A percentile compares a stretch with the other conserved stretches of the same genome.
phyloP scores from a whole-genome alignment of 2,329 filamentous ascomycete genomes.

The Phialophora tarda region DNA sequence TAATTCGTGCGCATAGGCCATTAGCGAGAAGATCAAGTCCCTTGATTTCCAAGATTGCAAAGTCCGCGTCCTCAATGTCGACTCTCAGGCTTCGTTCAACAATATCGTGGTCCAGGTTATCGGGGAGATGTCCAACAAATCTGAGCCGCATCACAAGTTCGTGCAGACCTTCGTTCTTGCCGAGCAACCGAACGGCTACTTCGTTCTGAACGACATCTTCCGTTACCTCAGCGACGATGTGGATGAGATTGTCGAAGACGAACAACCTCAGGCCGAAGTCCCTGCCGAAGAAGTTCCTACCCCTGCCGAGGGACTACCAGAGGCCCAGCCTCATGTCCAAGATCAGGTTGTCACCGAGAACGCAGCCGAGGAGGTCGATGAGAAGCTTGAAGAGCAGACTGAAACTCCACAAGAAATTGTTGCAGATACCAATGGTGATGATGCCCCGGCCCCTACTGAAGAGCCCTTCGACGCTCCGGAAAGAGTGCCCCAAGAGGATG shows the following conservation, averaged over 20 bases:
- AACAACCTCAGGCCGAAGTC: constrained; percentile 42
- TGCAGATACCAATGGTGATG: constrained; percentile 52
- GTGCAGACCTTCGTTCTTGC: constrained; percentile 97
- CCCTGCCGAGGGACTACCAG: constrained; percentile 50
- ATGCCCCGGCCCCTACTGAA: constrained; percentile 48
- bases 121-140: constrained; percentile 95
- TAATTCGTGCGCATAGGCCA: constrained; percentile 63
- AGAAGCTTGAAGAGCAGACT: constrained; percentile 68
- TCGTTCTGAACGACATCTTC: constrained; percentile 97
- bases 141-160: constrained; percentile 89
- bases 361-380: constrained; percentile 66
- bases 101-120: constrained; percentile 99
- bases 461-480: constrained; percentile 43
- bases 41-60: constrained; percentile 98
- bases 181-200: constrained; percentile 95
- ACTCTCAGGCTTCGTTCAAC: constrained; percentile 88
- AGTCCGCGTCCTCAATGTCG: constrained; percentile 96
- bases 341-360: constrained; percentile 45
- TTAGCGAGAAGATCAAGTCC: constrained; percentile 90
- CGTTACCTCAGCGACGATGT: constrained; percentile 87
- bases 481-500: constrained; percentile 29
- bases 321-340: constrained; percentile 50
- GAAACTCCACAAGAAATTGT: constrained; percentile 46
- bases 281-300: constrained; percentile 42
- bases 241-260: constrained; percentile 59